Conservation (phyloP, 2,329 filamentous ascomycete genomes). For the Sporothrix protearum region DNA sequence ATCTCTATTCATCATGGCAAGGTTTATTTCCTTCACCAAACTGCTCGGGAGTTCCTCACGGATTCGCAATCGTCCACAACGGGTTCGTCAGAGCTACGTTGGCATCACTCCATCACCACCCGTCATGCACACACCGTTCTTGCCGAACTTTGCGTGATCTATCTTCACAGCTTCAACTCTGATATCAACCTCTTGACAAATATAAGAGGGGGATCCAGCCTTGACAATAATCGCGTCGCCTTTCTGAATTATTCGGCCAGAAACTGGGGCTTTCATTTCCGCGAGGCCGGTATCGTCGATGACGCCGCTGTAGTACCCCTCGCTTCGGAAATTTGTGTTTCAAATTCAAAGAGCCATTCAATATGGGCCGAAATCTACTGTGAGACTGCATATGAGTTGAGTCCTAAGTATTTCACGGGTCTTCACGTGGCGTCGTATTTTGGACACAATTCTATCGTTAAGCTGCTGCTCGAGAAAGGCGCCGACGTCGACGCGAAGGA, state of each 20-base stretch:
- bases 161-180: constrained; percentile 21
- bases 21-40: constrained; percentile 36
- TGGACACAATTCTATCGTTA: constrained; percentile 25
- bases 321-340: not conserved
- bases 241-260: not conserved
- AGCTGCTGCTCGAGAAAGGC: constrained; percentile 21
- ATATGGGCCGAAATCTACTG: not conserved
- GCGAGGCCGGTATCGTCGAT: not conserved
- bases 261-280: constrained; percentile 23
- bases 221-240: not conserved
- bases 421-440: not conserved
- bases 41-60: constrained; percentile 36
- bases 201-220: not conserved
- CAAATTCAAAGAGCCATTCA: not conserved
- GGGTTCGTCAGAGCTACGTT: not conserved
- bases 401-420: not conserved
- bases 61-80: not conserved
- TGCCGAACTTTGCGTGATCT: constrained; percentile 29
- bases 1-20: constrained; percentile 32
- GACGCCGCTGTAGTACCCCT: not conserved
- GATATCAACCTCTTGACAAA: too few species aligned
- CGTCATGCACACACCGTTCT: constrained; percentile 29
- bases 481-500: not conserved
- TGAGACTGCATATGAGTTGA: not conserved
- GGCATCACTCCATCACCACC: constrained; percentile 29